Evolutionary conservation across 139 green algal species (phyloP).

Genomic region (Limnomonas spitsbergensis): DNA sequence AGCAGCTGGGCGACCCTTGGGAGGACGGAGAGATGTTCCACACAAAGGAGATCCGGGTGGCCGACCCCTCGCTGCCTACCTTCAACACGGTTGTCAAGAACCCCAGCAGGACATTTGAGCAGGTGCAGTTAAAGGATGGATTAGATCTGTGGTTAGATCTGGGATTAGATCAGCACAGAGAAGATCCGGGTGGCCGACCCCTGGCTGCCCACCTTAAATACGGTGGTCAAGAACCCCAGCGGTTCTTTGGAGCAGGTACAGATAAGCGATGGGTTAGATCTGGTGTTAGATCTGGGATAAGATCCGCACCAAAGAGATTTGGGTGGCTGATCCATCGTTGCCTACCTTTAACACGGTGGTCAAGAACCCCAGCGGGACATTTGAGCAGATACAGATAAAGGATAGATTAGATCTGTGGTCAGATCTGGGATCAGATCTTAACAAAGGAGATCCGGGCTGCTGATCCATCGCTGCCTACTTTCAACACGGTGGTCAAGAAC

Average conservation of each 20-base stretch:
- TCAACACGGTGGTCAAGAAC: too few relatives aligned
- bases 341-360: too few relatives aligned
- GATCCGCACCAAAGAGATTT: too few relatives aligned
- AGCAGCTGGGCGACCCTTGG: conserved; percentile 50
- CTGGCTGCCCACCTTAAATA: conserved; percentile 11
- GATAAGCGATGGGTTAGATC: neutral
- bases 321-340: too few relatives aligned
- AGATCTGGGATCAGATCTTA: neutral
- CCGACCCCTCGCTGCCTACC: neutral
- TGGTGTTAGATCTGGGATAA: neutral
- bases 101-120: neutral
- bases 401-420: neutral
- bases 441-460: too few relatives aligned
- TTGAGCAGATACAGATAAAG: neutral
- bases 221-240: conserved; percentile 17
- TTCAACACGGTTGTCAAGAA: conserved; percentile 23
- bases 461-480: too few relatives aligned
- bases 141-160: neutral
- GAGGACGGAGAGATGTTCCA: conserved; percentile 27
- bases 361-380: too few relatives aligned
- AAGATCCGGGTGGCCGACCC: neutral
- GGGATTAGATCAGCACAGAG: neutral
- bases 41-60: neutral
- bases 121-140: neutral
- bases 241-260: neutral